Evolutionary conservation across 371 early-diverging fungal species (phyloP), one percentile per base, ranked within the genome.

Genomic region (Thermomucor indicae-seudaticae): DNA sequence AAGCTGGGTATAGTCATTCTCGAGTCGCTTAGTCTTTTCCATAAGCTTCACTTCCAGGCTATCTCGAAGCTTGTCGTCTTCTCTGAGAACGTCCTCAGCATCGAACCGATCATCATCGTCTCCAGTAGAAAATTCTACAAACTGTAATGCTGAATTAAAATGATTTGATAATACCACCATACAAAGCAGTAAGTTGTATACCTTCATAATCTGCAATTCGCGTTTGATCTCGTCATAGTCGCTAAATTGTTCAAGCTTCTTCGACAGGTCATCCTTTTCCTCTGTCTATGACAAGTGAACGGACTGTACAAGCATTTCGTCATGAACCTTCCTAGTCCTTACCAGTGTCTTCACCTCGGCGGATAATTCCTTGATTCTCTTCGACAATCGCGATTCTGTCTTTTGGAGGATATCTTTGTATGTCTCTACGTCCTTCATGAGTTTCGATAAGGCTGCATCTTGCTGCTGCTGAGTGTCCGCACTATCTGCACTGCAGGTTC

Each of bases 171-270:
- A 8, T 41, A 31, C 22, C 22, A 38, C 8, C 19, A 10, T 16
- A 5, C 5, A 5, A 37, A 5, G 11, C 37, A 12, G n/a, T 34
- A 14, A 1, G 8, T 28, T 17, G 10, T 42, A 53, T 68, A 83
- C 88, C 75, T 91, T 92, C 68, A 95, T 79, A 28, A 95, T 79
- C 20, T 88, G 85, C 24, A 95, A 69, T 52, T 95, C 95, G 23
- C 85, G 77, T 58, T 89, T 90, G 39, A 95, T 85, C 51, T 88
- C 86, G 41, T 88, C 87, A 38, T 95, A 95, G 53, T 95, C 93
- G 14, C 77, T 75, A 57, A 65, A 78, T 32, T 63, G 58, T 44
- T 70, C 66, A 23, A 85, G 37, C 24, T 80, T 78, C 28, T 63
- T 75, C 25, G 71, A 68, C 14, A 78, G 49, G 3, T 59, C 60